Evolutionary conservation across 257 asterid genomes (phyloP), one percentile per base, ranked within the genome.

Genomic region (Vinca minor): DNA sequence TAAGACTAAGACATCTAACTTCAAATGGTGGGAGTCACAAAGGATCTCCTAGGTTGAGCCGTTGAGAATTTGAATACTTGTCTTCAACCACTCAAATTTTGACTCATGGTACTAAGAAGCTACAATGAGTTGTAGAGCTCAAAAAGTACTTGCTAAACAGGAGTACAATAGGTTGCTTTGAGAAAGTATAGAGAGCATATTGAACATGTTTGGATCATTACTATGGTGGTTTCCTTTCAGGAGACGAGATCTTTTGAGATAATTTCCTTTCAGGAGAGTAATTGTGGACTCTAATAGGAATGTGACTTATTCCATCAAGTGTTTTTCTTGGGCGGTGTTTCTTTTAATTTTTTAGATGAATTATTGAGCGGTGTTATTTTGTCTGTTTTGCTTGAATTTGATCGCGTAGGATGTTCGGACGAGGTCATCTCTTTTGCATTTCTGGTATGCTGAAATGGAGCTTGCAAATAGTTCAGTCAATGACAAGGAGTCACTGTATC

Each of bases 381-480:
- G 31, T 62, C 26, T 20, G n/a, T 26, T 28, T 35, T 41, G 55
- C 47, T 55, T 67, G 71, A 35, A 47, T 63, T 18, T 68, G 46
- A 47, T 67, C 62, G 56, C 65, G 64, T 85, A 89, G 98, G 91
- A 83, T 64, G 56, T 65, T 73, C 87, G 63, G 71, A 74, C 82
- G 46, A 79, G 70, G 59, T 87, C 85, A 41, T 76, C 87, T 74
- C 89, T 92, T 63, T 76, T 93, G 78, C 81, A 93, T 76, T 80
- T 87, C 50, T 93, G 98, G 97, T 93, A 93, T 72, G 91, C 98
- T 23, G 89, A 93, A 77, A 71, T 77, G 83, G 98, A 93, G 83
- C 80, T 85, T 65, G 80, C 81, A 31, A 76, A 81, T 36, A 59
- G 50, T 50, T 58, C 77, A 74, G 75, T 76, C 52, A 82, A 65